Evolutionary conservation across 306 rosid genomes (phyloP).

Genomic region (Dryas alaskensis): DNA sequence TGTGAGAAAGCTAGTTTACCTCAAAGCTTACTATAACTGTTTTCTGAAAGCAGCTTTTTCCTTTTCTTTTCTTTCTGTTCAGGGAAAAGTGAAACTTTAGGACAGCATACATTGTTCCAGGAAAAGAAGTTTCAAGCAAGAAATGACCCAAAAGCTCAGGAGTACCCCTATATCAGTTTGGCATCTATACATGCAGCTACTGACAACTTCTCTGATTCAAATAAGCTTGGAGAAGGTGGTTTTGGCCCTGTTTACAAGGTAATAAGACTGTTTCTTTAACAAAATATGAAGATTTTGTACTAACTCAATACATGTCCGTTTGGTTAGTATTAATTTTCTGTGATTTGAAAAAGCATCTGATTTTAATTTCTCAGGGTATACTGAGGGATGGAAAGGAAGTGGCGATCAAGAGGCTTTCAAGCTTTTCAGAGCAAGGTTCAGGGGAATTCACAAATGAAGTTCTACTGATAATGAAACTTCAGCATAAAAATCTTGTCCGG

Average conservation of each 20-base stretch:
- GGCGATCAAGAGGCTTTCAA: constrained; percentile 65
- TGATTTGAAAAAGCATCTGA: not conserved
- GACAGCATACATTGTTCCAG: not conserved
- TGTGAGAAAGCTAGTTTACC: no score
- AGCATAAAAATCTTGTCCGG: constrained; percentile 64
- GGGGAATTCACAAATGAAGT: constrained; percentile 69
- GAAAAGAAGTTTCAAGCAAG: constrained; percentile 3
- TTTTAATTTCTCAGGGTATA: constrained; percentile 39
- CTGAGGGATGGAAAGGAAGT: constrained; percentile 53
- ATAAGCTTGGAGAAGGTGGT: constrained; percentile 75
- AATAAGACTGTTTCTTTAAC: not conserved
- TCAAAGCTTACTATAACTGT: not conserved
- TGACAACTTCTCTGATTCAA: constrained; percentile 45
- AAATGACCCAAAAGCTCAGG: constrained; percentile 10
- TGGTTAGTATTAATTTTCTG: not conserved
- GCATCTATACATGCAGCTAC: constrained; percentile 51
- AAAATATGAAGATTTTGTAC: not conserved
- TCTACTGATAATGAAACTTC: constrained; percentile 56
- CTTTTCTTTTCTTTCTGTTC: constrained; percentile 11
- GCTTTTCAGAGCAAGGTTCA: constrained; percentile 52
- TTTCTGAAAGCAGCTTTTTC: not conserved
- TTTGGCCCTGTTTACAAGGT: constrained; percentile 84
- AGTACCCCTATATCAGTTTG: constrained; percentile 46
- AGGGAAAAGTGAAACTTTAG: constrained; percentile 26
- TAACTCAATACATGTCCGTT: not conserved